A percentile compares a stretch with the other conserved stretches of the same genome.
phyloP scores from a whole-genome alignment of 2,329 filamentous ascomycete species.

The Fusarium avenaceum region DNA sequence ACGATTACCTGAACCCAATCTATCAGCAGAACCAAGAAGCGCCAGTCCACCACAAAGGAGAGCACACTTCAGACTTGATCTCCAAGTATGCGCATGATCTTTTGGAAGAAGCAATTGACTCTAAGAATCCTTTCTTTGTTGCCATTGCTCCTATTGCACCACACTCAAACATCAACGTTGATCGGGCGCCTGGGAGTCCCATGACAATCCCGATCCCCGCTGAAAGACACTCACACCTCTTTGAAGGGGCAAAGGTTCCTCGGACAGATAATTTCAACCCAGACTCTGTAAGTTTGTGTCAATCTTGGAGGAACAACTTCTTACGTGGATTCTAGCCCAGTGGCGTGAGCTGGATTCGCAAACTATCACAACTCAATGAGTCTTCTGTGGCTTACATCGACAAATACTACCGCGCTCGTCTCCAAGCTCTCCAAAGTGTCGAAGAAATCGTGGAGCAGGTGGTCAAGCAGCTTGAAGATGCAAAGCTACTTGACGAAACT shows the following conservation, averaged over 20 bases:
- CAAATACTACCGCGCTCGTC: slow-evolving; percentile 64
- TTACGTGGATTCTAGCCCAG: slow-evolving; percentile 39
- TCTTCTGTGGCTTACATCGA: slow-evolving; percentile 63
- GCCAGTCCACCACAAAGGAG: slow-evolving; percentile 48
- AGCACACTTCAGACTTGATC: slow-evolving; percentile 68
- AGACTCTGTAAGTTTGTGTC: slow-evolving; percentile 57
- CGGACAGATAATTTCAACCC: slow-evolving; percentile 77
- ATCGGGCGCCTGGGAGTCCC: slow-evolving; percentile 4
- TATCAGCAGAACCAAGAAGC: slow-evolving; percentile 60
- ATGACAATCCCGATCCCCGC: slow-evolving; percentile 65
- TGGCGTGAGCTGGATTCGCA: slow-evolving; percentile 62
- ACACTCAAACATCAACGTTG: slow-evolving; percentile 66
- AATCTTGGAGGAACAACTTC: background rate
- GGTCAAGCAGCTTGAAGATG: slow-evolving; percentile 58
- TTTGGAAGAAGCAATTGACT: slow-evolving; percentile 69
- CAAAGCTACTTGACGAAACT: slow-evolving; percentile 72
- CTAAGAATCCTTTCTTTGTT: slow-evolving; percentile 74
- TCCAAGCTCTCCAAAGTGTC: slow-evolving; percentile 66
- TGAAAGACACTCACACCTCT: slow-evolving; percentile 72
- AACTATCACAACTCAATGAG: slow-evolving; percentile 57
- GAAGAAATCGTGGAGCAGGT: slow-evolving; percentile 67
- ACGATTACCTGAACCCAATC: slow-evolving; percentile 64
- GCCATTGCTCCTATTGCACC: slow-evolving; percentile 75
- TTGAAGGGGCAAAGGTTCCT: slow-evolving; percentile 70
- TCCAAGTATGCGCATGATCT: slow-evolving; percentile 70